Evolutionary conservation across 306 rosid genomes (phyloP), one percentile per base, ranked within the genome.

Genomic region (Corylus avellana): DNA sequence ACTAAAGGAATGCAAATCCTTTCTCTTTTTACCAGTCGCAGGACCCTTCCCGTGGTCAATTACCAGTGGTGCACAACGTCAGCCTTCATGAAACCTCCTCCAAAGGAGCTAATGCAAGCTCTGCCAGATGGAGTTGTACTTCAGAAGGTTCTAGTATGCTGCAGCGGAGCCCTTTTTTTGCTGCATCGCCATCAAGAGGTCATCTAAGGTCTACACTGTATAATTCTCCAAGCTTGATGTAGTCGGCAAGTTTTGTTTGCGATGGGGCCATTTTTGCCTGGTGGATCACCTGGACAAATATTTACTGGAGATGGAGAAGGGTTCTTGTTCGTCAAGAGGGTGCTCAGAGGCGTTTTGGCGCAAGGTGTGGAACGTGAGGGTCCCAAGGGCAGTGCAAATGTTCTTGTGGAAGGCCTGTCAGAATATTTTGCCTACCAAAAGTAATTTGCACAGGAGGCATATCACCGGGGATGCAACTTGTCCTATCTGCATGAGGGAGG

Each of bases 71-170:
- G 76, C 77, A 72, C 68, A 81, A 70, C 14, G 54, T 72, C 56
- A 59, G 46, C 57, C 67, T 77, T 50, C 84, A 77, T 74, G 80
- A 78, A 55, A 39, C 25, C 47, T 58, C 86, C 39, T 50, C 86
- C 14, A 73, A 67, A 48, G 87, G 54, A 79, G 78, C 77, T 17
- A 80, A 61, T 32, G 57, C 78, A 61, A 84, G 80, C 68, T 79
- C 86, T 58, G 89, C 48, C 25, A 77, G 70, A 37, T 88, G 91
- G 91, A 73, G 78, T 67, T 77, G 86, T 75, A 71, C 57, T 42
- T 29, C 82, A 7, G 85, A 83, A 83, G 79, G 81, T 35, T 51
- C 85, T 17, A 77, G 72, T n/a, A 53, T 20, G 74, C 81, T 67
- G 63, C 85, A 79, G 61, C 77, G 49, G 42, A 69, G 61, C 47